phyloP scores from a whole-genome alignment of 208 protist genomes.

The Blechomonas ayalai region DNA sequence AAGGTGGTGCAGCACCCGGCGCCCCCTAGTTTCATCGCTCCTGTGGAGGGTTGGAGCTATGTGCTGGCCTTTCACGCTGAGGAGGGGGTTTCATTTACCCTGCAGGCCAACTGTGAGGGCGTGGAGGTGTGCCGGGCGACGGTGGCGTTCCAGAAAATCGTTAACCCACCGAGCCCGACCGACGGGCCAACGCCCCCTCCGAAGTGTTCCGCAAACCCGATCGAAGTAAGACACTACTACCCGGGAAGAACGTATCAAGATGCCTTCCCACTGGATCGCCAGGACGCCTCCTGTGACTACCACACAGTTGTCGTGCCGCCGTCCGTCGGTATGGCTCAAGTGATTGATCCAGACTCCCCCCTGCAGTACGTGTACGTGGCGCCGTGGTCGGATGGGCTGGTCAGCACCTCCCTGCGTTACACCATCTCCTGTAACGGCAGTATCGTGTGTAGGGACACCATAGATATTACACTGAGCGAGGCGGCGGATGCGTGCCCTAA shows the following conservation, averaged over 20 bases:
- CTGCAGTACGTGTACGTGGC: constrained; percentile 32
- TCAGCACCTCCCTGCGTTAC: constrained; percentile 11
- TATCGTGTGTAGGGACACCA: constrained; percentile 22
- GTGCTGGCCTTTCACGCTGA: constrained; percentile 7
- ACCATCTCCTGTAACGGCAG: constrained; percentile 11
- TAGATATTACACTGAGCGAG: constrained; percentile 16
- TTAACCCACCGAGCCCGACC: not conserved
- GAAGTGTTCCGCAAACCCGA: not conserved
- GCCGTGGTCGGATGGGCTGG: not conserved
- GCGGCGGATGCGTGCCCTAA: constrained; percentile 9
- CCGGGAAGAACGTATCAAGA: constrained; percentile 6
- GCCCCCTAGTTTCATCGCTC: constrained; percentile 18
- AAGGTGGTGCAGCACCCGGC: constrained; percentile 2
- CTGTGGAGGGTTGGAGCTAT: constrained; percentile 32
- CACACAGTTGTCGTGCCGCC: constrained; percentile 8
- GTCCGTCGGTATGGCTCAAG: constrained; percentile 15
- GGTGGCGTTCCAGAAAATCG: constrained; percentile 10
- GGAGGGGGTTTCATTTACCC: constrained; percentile 17
- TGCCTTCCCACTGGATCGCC: constrained; percentile 4
- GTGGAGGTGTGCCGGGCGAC: constrained; percentile 27
- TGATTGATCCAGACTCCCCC: constrained; percentile 8
- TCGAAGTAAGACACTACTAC: constrained; percentile 12
- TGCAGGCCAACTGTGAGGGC: constrained; percentile 25
- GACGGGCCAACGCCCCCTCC: not conserved
- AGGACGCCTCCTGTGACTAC: constrained; percentile 5